Base-by-base conservation (phyloP, 108 stramenopile species). In the Nitzschia inconspicua region DNA sequence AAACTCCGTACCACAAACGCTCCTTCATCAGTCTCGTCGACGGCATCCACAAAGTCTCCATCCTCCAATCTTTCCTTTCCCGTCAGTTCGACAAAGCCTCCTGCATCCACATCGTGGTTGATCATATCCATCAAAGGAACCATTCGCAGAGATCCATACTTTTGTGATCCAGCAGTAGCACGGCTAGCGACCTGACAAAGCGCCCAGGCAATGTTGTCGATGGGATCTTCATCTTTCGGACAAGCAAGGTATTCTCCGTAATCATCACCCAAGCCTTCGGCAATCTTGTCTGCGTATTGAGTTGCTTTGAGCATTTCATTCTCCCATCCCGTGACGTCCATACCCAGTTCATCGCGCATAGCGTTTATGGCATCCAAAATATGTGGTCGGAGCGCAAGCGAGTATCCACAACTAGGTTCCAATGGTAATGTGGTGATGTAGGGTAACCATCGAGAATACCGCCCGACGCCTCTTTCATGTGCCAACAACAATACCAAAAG, bases 131-230 rank as follows among this genome's bases (percentile, higher is more conserved):
- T 36, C 57, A 93, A 44, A 8, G 91, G 91, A 18, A 93, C 66
- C 29, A 93, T 51, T 9, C 91, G 83, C 1, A 93, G 55, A 1
- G 64, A 44, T 16, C 87, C 91, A 59, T 86, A 52, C 16, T 54
- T 56, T 60, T 76, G 73, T 11, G 50, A 69, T 36, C 87, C 91
- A 10, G 73, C 87, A 1, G 78, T 79, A 5, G 87, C 91, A 11
- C 91, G 70, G 14, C 80, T 83, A 0, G 86, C 74, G 9, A 93
- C 91, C 40, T 87, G 87, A 52, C 91, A 93, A 8, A 93, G 69
- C 9, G 91, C 75, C 91, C 91, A 93, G 58, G 79, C 57, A 16
- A 93, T 52, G 35, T 79, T 80, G 23, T 74, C 69, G 18, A 60
- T 42, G 9, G 62, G 36, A 13, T 49, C 25, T 26, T 60, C 31